Evolutionary conservation across 768 basidiomycete species (phyloP), one percentile per base, ranked within the genome.

Genomic region (Myochromella boudieri): DNA sequence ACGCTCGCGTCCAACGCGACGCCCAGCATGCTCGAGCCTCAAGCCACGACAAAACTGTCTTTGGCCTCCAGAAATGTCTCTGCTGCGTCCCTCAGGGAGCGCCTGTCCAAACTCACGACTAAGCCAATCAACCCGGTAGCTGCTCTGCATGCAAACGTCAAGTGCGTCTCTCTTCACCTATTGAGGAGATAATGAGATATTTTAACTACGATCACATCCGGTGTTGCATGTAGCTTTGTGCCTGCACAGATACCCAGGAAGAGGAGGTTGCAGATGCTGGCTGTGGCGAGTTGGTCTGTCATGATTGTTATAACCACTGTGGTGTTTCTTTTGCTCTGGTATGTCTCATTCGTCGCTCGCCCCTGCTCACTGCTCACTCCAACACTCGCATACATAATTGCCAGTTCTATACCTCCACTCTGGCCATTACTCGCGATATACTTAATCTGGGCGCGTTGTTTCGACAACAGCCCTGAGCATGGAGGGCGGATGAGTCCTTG

Each of bases 281-380:
- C 81, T 0, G 95, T 98, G 37, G 90, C 94, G 12, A 54, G 84
- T 42, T 95, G 91, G 92, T 89, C 90, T 22, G 80, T 86, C n/a
- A 69, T 85, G 64, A 82, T 97, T 42, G 77, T 88, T 2, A 73
- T 87, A 46, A 77, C 77, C 15, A 64, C 80, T 11, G 78, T 78
- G 54, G 42, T 79, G 33, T 97, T 93, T 71, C 72, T 95, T 26
- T 60, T 88, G n/a, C 74, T 94, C 36, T 86, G 89, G 95, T 94
- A 59, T 60, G 87, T 75, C 34, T 20, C 37, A 25, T 11, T 6
- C 29, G 28, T 34, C 27, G n/a, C 20, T 24, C 12, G 15, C 18
- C 24, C 22, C 15, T 44, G 11, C 31, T 27, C 25, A 20, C 28
- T 38, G 21, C 29, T 25, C 26, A 42, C 17, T 20, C 6, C 37